phyloP scores from a whole-genome alignment of 768 basidiomycete species.

The Psilocybe tampanensis region DNA sequence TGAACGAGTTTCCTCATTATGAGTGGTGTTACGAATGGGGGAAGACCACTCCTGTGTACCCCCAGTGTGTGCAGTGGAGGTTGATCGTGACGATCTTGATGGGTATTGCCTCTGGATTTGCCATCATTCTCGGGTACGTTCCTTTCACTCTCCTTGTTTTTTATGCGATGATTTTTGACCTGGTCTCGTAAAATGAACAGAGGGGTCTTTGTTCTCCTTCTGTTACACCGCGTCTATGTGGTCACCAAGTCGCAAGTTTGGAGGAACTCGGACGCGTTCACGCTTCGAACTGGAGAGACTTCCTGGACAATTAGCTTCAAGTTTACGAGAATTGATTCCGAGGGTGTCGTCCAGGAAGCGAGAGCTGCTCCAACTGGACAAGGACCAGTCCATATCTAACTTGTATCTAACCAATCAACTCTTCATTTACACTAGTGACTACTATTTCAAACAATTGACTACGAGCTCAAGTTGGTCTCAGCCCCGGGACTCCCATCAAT shows the following conservation, averaged over 20 bases:
- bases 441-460: no score
- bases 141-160: no score
- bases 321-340: background rate
- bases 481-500: no score
- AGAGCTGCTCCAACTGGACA: background rate
- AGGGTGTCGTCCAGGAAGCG: background rate
- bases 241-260: background rate
- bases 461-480: no score
- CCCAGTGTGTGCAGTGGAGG: background rate
- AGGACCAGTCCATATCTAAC: background rate
- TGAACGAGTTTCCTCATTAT: background rate
- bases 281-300: background rate
- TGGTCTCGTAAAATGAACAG: background rate
- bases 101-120: background rate
- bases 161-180: no score
- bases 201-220: background rate
- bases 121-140: background rate
- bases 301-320: background rate
- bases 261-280: background rate
- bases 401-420: no score
- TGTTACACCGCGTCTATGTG: background rate
- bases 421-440: no score
- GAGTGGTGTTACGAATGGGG: background rate
- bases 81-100: background rate
- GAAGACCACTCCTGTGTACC: background rate